Percentiles rank a stretch among this genome's conserved stretches.
phyloP scores from a whole-genome alignment of 2,329 filamentous ascomycete genomes.

The Pseudogymnoascus sp. region DNA sequence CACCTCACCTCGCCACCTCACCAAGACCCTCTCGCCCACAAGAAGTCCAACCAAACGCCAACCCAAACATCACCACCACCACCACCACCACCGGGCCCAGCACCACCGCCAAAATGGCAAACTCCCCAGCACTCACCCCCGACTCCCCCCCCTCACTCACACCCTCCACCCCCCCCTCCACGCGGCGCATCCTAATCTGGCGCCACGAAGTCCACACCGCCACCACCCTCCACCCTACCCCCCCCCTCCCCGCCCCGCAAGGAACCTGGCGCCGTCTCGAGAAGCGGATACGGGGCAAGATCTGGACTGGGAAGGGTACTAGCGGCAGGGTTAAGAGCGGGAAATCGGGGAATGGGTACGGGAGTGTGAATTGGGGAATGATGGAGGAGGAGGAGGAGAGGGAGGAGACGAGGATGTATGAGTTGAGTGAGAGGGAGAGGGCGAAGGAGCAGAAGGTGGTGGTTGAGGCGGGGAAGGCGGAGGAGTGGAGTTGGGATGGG shows the following conservation, averaged over 20 bases:
- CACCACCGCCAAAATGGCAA: not conserved
- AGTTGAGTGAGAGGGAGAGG: not conserved
- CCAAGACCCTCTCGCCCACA: not conserved
- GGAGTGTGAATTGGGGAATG: not conserved
- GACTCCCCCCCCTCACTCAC: not conserved
- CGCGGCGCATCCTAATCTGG: constrained; percentile 40
- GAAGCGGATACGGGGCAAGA: not conserved
- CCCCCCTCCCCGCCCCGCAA: constrained; percentile 24
- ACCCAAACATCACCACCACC: not conserved
- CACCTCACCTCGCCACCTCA: not conserved
- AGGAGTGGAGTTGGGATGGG: constrained; percentile 16
- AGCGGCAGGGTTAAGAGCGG: not conserved
- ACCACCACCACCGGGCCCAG: not conserved
- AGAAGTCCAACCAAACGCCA: not conserved
- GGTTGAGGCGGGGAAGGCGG: no score
- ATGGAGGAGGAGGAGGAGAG: not conserved
- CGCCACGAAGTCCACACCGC: constrained; percentile 38
- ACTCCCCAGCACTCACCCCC: not conserved
- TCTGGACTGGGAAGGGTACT: not conserved
- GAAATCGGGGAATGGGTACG: constrained; percentile 15
- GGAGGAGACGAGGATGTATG: constrained; percentile 12
- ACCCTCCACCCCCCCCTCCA: constrained; percentile 17
- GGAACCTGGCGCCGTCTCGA: not conserved
- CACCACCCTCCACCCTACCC: constrained; percentile 28
- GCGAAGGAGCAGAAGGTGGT: not conserved